These are phyloP conservation scores for Centrapalus pauciflorus DNA, from an alignment of 129 eudicot species.

Conservation along the genomic window DNA sequence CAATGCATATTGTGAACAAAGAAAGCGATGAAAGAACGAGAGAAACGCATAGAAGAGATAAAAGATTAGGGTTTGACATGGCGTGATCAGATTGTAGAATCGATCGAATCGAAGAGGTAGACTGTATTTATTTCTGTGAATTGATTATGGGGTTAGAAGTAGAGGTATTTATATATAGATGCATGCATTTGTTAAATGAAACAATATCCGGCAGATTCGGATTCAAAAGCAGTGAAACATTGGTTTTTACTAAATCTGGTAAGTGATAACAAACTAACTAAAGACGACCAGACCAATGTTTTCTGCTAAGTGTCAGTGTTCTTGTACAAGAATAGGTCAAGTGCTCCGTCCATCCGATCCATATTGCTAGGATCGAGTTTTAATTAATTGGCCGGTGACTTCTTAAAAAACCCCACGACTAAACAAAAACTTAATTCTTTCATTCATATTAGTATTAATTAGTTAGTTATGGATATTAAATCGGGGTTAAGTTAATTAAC, in stretches of 20 bases:
- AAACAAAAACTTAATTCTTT: too few relatives aligned
- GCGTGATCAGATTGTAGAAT: neutral
- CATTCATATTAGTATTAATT: too few relatives aligned
- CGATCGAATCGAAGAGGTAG: neutral
- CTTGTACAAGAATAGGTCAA: too few relatives aligned
- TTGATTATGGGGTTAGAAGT: constrained; percentile 3
- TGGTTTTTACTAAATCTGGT: constrained; percentile 20
- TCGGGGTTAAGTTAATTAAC: too few relatives aligned
- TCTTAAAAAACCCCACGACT: too few relatives aligned
- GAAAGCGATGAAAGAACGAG: constrained; percentile 21
- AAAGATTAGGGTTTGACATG: constrained; percentile 21
- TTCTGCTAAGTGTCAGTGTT: too few relatives aligned
- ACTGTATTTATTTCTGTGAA: neutral
- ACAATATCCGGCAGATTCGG: constrained; percentile 9
- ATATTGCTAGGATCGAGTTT: too few relatives aligned
- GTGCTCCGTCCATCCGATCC: too few relatives aligned
- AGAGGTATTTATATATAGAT: constrained; percentile 1
- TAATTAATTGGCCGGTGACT: too few relatives aligned
- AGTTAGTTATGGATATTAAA: too few relatives aligned
- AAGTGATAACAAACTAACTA: constrained; percentile 2
- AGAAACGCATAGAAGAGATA: constrained; percentile 17
- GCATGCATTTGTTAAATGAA: neutral
- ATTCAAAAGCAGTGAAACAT: neutral
- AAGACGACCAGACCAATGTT: constrained; percentile 1
- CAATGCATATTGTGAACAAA: constrained; percentile 22